Evolutionary conservation across 176 grass and related monocot species (phyloP).

Genomic region (Pontederia crassipes): DNA sequence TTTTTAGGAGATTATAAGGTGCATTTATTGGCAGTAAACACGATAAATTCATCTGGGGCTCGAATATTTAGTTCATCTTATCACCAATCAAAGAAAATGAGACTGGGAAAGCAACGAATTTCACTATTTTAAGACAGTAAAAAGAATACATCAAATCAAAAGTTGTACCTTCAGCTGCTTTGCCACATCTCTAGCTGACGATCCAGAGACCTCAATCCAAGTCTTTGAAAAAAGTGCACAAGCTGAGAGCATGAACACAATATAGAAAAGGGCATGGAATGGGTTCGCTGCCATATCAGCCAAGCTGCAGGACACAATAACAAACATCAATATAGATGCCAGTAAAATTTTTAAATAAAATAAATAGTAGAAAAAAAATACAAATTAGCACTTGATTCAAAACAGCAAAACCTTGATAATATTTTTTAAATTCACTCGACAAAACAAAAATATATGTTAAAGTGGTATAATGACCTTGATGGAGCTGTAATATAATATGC

Average conservation of each 20-base stretch:
- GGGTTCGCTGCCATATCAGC: constrained; percentile 7
- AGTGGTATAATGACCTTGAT: constrained; percentile 2
- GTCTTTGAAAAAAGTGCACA: background rate
- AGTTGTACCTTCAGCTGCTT: background rate
- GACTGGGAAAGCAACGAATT: too few relatives aligned
- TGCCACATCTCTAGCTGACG: background rate
- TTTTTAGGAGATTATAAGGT: too few relatives aligned
- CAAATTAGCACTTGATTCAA: too few relatives aligned
- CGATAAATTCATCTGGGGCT: too few relatives aligned
- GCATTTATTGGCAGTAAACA: too few relatives aligned
- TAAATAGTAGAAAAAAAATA: too few relatives aligned
- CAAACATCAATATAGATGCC: background rate
- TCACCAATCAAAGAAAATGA: too few relatives aligned
- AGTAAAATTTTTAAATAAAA: background rate
- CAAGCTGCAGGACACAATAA: constrained; percentile 15
- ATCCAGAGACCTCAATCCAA: constrained; percentile 5
- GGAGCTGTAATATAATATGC: constrained; percentile 9
- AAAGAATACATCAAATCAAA: too few relatives aligned
- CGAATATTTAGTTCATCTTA: too few relatives aligned
- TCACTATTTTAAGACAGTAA: too few relatives aligned
- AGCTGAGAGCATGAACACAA: background rate
- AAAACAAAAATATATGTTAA: background rate
- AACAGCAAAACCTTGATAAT: too few relatives aligned
- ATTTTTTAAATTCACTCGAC: background rate
- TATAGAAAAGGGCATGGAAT: constrained; percentile 7